Evolutionary conservation across 164 flowering plant species (phyloP), one percentile per base, ranked within the genome.

Genomic region (Berberis thunbergii): DNA sequence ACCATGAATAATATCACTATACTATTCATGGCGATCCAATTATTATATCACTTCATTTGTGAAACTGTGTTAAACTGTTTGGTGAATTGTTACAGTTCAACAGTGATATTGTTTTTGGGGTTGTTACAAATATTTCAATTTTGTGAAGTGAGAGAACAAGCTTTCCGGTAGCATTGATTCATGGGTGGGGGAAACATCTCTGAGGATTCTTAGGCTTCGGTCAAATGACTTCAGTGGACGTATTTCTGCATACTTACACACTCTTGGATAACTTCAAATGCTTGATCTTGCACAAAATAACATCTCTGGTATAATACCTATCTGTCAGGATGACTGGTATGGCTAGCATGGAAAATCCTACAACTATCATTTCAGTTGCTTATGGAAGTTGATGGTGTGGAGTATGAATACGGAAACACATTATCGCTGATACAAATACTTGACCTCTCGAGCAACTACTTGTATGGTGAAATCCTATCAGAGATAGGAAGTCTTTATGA

Each of bases 211-310:
- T 1, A 50, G 67, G 12, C 57, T 83, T 4, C 66, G 72, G 2
- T 60, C 64, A 2, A 80, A 84, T 50, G 49, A 59, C 5, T 74
- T 78, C 7, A 2, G 4, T 8, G 79, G 82, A 0, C 7, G 0
- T 4, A 68, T 82, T 48, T 73, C 79, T 41, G 9, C 11, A 0
- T 52, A 69, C 12, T 41, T 78, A 0, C 76, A 81, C 56, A 9
- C 8, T 4, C 54, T 73, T 1, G 4, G 38, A 11, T 45, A 41
- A 49, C 75, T 79, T n/a, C 80, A 77, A 54, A 45, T 69, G 7
- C 26, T 77, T 45, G 83, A 81, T 54, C 59, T 80, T 45, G 71
- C 77, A 8, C 10, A 56, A 2, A 79, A 77, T 12, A 64, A 62
- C 54, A 26, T 81, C 7, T 59, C 71, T 1, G 80, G 83, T 1